These are phyloP conservation scores for Chamaecrista fasciculata DNA, from an alignment of 306 rosid species.

Conservation along the genomic window DNA sequence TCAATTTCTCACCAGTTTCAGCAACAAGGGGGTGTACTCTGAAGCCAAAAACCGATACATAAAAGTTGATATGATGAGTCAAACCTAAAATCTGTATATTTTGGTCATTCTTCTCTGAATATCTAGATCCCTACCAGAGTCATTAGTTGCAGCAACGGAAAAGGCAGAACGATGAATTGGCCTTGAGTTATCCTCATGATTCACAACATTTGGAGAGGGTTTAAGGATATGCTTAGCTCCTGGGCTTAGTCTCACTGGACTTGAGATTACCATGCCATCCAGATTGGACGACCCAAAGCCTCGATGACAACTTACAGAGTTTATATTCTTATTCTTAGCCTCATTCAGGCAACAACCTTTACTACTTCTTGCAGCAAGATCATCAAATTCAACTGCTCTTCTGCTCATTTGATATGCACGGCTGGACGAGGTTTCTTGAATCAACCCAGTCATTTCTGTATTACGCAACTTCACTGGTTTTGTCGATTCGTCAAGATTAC, in stretches of 20 bases:
- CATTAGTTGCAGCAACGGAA: conserved; percentile 44
- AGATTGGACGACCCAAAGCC: conserved; percentile 39
- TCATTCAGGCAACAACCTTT: conserved; percentile 38
- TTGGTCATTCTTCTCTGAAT: conserved; percentile 59
- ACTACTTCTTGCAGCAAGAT: conserved; percentile 35
- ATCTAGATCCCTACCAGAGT: conserved; percentile 51
- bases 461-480: conserved; percentile 39
- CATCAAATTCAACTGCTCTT: conserved; percentile 34
- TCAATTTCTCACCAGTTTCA: conserved; percentile 39
- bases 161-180: conserved; percentile 49
- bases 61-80: conserved; percentile 25
- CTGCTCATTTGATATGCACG: conserved; percentile 36
- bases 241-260: conserved; percentile 72
- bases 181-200: conserved; percentile 41
- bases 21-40: conserved; percentile 34
- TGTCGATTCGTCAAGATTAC: conserved; percentile 46
- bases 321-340: conserved; percentile 35
- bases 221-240: conserved; percentile 81
- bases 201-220: conserved; percentile 58
- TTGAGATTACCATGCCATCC: conserved; percentile 49
- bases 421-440: conserved; percentile 32
- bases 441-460: conserved; percentile 42
- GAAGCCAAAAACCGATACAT: conserved; percentile 23
- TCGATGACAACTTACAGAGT: conserved; percentile 33
- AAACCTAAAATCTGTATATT: conserved; percentile 71